Evolutionary conservation across 345 rosid genomes (phyloP), one percentile per base, ranked within the genome.

Genomic region (Syzygium grande): DNA sequence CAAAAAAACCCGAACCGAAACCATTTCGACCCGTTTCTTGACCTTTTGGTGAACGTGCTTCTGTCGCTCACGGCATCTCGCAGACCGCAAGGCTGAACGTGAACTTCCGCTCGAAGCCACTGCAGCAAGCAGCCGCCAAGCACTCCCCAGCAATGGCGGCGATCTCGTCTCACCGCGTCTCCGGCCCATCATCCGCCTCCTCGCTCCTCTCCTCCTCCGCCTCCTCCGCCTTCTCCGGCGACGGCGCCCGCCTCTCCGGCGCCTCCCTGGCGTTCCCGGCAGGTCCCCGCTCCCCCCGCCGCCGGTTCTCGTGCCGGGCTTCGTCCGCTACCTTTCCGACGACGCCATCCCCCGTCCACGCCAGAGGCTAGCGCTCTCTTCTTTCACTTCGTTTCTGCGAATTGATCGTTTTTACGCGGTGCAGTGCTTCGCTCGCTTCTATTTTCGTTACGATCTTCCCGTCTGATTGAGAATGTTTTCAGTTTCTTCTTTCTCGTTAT

Each of bases 311-410:
- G 55, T 95, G 97, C 90, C 98, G 92, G 90, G 89, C 93, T 55
- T 93, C 97, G 59, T 91, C 95, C 59, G 89, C 94, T 85, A 88
- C 96, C 30, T 91, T 97, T 25, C 88, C 95, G 89, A 85, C 93
- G 11, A 85, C 93, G 13, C 79, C 94, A 53, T 86, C 83, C 21
- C 83, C 94, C 51, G 88, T 92, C 91, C 87, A 87, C 61, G 92
- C 84, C 19, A 91, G 90, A 91, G 96, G 97, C 95, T 41, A 29
- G 52, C 54, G 7, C 55, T 84, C 17, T 7, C 49, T 12, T 84
- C 63, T 49, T 41, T 41, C 59, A 15, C 78, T 9, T 77, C 29
- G 30, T 77, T 11, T 46, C 17, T 9, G 16, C 41, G 4, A 38
- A 38, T 73, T 19, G 83, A 38, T 38, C 49, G 49, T 73, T 19